Conservation (phyloP, 305 asterid genomes). For the Solanum hybrid region DNA sequence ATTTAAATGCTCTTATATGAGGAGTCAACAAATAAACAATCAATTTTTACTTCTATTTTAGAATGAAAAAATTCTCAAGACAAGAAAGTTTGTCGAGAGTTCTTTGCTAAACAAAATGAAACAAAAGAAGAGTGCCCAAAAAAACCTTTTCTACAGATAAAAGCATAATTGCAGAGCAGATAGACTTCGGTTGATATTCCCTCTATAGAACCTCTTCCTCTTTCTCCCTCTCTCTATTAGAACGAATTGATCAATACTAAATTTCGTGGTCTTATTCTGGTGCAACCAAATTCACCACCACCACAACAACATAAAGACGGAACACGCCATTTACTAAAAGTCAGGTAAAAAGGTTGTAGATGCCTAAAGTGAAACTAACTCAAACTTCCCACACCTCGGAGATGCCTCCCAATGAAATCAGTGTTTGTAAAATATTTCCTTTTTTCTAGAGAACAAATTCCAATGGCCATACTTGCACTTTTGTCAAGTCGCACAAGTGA, state of each 20-base stretch:
- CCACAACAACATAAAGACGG: neutral
- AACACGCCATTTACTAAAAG: neutral
- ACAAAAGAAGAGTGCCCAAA: neutral
- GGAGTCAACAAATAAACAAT: neutral
- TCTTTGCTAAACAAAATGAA: neutral
- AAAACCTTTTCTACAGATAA: neutral
- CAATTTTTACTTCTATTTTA: neutral
- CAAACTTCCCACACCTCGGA: neutral
- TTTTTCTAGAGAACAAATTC: neutral
- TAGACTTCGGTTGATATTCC: neutral
- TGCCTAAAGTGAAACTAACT: neutral
- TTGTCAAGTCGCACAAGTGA: neutral
- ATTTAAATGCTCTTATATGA: neutral
- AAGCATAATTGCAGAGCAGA: no score
- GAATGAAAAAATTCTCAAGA: neutral
- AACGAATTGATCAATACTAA: neutral
- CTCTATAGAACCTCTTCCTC: neutral
- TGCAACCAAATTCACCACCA: neutral
- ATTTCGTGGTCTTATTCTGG: neutral
- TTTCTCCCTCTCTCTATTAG: neutral
- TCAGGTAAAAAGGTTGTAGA: neutral
- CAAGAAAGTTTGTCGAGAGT: neutral
- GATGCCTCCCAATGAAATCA: neutral
- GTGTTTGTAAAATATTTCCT: neutral
- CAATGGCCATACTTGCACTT: neutral